phyloP scores from a whole-genome alignment of 2,329 filamentous ascomycete genomes.

The Aureobasidium lini region DNA sequence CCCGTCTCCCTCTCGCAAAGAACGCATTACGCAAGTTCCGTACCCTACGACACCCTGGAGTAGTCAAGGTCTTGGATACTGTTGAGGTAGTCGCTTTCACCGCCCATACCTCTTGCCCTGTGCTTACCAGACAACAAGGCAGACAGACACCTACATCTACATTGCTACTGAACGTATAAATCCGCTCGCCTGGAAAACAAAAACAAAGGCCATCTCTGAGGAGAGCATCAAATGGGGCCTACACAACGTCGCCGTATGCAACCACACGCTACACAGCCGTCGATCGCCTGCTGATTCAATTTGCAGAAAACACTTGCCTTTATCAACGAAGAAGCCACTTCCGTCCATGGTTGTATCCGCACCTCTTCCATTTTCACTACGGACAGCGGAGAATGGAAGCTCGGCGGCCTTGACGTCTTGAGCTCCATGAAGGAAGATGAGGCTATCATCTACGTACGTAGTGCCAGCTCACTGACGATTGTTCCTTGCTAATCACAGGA shows the following conservation, averaged over 20 bases:
- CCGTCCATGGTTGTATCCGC: constrained; percentile 80
- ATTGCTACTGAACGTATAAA: constrained; percentile 88
- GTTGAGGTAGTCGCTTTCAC: constrained; percentile 60
- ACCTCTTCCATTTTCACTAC: constrained; percentile 85
- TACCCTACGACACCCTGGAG: constrained; percentile 86
- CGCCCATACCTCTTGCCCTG: constrained; percentile 5
- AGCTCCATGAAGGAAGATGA: constrained; percentile 96
- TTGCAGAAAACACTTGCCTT: constrained; percentile 81
- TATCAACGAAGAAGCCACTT: constrained; percentile 86
- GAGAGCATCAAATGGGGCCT: constrained; percentile 98
- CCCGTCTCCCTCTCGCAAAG: constrained; percentile 74
- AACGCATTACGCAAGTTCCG: constrained; percentile 92
- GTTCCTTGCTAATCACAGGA: constrained; percentile 15
- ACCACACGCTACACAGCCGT: not conserved
- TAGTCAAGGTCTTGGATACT: constrained; percentile 89
- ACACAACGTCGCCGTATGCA: constrained; percentile 67
- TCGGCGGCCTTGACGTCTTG: constrained; percentile 86
- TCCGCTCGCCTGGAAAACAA: constrained; percentile 83
- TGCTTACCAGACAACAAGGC: constrained; percentile 30
- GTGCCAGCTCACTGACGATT: not conserved
- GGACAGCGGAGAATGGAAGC: constrained; percentile 96
- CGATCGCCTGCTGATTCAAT: not conserved
- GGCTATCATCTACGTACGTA: constrained; percentile 70
- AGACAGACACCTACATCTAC: constrained; percentile 93
- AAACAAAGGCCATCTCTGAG: constrained; percentile 75